Conservation (phyloP, 805 yeast species). For the Cephaloascus albidus region DNA sequence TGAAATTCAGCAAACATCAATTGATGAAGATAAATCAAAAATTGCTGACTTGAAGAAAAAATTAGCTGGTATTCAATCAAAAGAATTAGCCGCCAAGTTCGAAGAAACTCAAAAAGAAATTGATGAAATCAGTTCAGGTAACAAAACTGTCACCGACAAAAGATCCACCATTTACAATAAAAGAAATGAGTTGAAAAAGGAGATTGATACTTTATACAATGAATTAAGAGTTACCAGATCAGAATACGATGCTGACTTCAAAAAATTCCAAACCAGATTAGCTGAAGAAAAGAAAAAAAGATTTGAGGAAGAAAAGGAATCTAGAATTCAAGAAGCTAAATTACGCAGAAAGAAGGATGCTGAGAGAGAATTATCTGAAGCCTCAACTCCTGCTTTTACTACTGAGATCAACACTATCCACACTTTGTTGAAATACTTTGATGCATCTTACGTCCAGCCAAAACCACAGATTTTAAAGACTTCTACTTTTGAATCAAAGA, state of each 20-base stretch:
- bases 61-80: slow-evolving; percentile 47
- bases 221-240: slow-evolving; percentile 60
- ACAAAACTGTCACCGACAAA: slow-evolving; percentile 56
- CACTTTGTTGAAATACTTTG: slow-evolving; percentile 62
- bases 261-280: slow-evolving; percentile 58
- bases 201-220: slow-evolving; percentile 59
- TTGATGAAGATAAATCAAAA: slow-evolving; percentile 72
- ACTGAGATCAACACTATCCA: slow-evolving; percentile 72
- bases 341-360: slow-evolving; percentile 48
- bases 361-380: slow-evolving; percentile 63
- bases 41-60: slow-evolving; percentile 66
- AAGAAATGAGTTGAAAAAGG: slow-evolving; percentile 58
- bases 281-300: slow-evolving; percentile 63
- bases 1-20: slow-evolving; percentile 66
- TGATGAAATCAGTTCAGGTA: slow-evolving; percentile 51
- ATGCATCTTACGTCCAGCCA: slow-evolving; percentile 66
- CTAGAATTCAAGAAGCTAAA: slow-evolving; percentile 37
- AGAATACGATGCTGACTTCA: slow-evolving; percentile 68
- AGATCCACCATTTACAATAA: slow-evolving; percentile 53
- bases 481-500: slow-evolving; percentile 9
- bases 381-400: slow-evolving; percentile 77
- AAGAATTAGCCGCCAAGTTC: slow-evolving; percentile 58
- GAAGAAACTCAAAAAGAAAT: slow-evolving; percentile 62
- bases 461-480: slow-evolving; percentile 18
- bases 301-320: slow-evolving; percentile 43